A percentile compares a stretch with the other conserved stretches of the same genome.
Evolutionary conservation across 805 yeast genomes (phyloP).

Genomic region (Lipomyces starkeyi): DNA sequence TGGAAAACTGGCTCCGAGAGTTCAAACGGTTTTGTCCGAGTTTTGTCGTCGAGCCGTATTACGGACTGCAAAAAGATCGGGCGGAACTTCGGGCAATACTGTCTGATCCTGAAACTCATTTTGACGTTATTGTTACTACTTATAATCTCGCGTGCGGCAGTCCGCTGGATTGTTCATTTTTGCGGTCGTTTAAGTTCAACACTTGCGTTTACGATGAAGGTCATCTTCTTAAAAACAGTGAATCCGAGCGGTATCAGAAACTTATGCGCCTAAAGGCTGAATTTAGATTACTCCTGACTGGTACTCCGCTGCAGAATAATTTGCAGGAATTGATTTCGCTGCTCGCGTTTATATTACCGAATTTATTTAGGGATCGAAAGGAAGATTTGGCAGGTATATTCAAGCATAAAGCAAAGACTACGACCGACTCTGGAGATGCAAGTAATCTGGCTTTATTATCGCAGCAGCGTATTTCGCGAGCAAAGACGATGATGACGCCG

Average conservation of each 20-base stretch:
- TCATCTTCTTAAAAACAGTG: conserved; percentile 90
- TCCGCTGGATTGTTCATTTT: conserved; percentile 78
- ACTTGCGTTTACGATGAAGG: conserved; percentile 97
- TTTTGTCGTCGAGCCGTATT: conserved; percentile 85
- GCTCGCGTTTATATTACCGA: conserved; percentile 88
- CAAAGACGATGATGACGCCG: conserved; percentile 98
- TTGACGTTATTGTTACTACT: conserved; percentile 92
- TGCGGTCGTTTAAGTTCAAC: conserved; percentile 76
- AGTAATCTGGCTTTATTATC: conserved; percentile 81
- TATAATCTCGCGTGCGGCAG: conserved; percentile 90
- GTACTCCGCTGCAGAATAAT: conserved; percentile 96
- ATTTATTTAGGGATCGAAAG: conserved; percentile 74
- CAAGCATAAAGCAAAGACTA: conserved; percentile 84
- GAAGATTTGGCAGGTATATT: conserved; percentile 83
- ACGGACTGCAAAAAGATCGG: conserved; percentile 86
- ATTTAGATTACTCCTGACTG: conserved; percentile 88
- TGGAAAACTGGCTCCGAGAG: conserved; percentile 97
- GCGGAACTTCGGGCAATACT: conserved; percentile 79
- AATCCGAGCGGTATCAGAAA: conserved; percentile 83
- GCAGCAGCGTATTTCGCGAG: conserved; percentile 88
- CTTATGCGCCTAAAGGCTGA: conserved; percentile 81
- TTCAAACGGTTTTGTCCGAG: conserved; percentile 85
- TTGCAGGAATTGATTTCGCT: conserved; percentile 87
- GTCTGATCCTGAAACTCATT: conserved; percentile 56
- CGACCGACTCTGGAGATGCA: conserved; percentile 51